Conservation (phyloP, 129 eudicot genomes). For the Heracleum sosnowskyi region DNA sequence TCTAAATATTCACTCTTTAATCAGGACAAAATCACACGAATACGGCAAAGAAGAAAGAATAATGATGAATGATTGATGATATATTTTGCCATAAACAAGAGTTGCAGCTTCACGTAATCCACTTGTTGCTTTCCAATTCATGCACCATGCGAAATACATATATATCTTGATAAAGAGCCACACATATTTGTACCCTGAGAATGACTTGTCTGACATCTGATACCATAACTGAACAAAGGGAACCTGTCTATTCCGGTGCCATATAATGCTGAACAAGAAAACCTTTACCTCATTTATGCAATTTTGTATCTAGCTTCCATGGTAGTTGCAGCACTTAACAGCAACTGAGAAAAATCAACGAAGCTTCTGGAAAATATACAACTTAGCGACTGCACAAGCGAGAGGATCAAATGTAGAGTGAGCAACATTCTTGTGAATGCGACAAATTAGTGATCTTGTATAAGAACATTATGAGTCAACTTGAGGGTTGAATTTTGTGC, state of each 20-base stretch:
- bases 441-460: constrained; percentile 11
- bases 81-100: neutral
- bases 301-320: neutral
- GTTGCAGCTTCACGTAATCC: neutral
- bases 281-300: neutral
- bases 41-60: neutral
- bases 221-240: neutral
- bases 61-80: neutral
- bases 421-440: neutral
- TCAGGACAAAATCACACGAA: neutral
- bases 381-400: neutral
- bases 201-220: neutral
- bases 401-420: constrained; percentile 2
- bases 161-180: neutral
- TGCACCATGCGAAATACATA: neutral
- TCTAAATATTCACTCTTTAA: neutral
- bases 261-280: neutral
- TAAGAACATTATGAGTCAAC: constrained; percentile 11
- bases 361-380: neutral
- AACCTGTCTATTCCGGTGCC: neutral
- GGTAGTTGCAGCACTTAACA: neutral
- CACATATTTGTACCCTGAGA: neutral
- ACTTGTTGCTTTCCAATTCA: neutral
- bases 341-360: neutral
- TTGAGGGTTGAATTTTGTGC: constrained; percentile 28